Evolutionary conservation across 1,284 basidiomycete species (phyloP), one percentile per base, ranked within the genome.

Genomic region (Leccinum proliferum): DNA sequence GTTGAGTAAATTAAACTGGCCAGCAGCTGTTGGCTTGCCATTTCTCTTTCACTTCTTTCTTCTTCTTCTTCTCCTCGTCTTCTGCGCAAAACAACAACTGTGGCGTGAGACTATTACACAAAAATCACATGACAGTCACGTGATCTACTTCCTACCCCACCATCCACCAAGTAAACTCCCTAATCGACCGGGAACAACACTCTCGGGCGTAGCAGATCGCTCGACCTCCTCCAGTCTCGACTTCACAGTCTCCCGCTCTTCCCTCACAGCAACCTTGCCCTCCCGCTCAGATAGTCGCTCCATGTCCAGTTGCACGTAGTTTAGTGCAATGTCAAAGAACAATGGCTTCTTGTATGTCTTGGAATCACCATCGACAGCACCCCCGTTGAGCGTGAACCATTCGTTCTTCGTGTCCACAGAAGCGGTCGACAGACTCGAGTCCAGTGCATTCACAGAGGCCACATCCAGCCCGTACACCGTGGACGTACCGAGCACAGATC

Each of bases 311-410:
- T 90, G 86, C 61, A 94, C 87, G 70, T 96, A 96, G 76, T 96
- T 96, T 71, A 94, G 86, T n/a, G 93, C 94, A 67, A 93, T 90
- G 73, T 96, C 93, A 76, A 94, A 96, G 80, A 96, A 96, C 39
- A 94, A 71, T 8, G 91, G 92, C 73, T 95, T 95, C 77, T 89
- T 87, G 74, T 86, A 78, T 35, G 78, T 72, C 66, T 80, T 80
- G 53, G 77, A 70, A 61, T 81, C 80, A 0, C 74, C 72, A 4
- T 78, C 73, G 29, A 76, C 70, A 7, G 78, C 76, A 5, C 89
- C 89, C 4, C 92, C 89, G 66, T 91, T 90, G 72, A 84, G 83
- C 1, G 85, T 80, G 68, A 93, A 92, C 87, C 93, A 93, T 43
- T 88, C 88, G 50, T 83, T 85, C 74, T 94, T 94, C 73, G 86